Conservation (phyloP, 805 yeast genomes). For the Wickerhamiella azyma region DNA sequence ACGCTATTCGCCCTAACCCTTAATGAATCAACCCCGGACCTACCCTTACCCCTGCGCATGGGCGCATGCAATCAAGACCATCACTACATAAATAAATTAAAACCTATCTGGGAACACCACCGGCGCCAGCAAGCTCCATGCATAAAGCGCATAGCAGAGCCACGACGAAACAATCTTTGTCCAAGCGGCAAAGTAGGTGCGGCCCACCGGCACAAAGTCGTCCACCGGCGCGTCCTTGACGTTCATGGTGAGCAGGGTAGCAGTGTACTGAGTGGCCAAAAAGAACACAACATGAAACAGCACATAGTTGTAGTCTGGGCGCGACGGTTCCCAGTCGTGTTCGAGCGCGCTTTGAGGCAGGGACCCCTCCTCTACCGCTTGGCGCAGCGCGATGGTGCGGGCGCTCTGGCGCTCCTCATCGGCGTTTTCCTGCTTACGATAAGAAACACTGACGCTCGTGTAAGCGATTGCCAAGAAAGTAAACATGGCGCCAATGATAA, state of each 20-base stretch:
- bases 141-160: slow-evolving; percentile 74
- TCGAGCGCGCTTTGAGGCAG: slow-evolving; percentile 82
- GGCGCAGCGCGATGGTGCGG: slow-evolving; percentile 76
- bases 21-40: too few relatives aligned
- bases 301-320: slow-evolving; percentile 19
- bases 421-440: slow-evolving; percentile 34
- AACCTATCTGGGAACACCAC: slow-evolving; percentile 83
- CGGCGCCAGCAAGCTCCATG: slow-evolving; percentile 89
- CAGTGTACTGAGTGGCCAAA: slow-evolving; percentile 93
- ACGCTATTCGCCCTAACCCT: too few relatives aligned
- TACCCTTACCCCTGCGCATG: not conserved
- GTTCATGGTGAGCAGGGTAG: slow-evolving; percentile 82
- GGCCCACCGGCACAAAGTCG: slow-evolving; percentile 89
- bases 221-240: slow-evolving; percentile 75
- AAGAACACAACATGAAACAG: slow-evolving; percentile 85
- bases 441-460: slow-evolving; percentile 83
- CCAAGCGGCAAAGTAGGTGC: slow-evolving; percentile 93
- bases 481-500: slow-evolving; percentile 80
- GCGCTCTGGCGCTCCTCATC: slow-evolving; percentile 53
- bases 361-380: slow-evolving; percentile 94
- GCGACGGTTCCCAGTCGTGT: slow-evolving; percentile 36
- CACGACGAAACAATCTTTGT: slow-evolving; percentile 84
- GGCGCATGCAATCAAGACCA: too few relatives aligned
- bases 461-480: slow-evolving; percentile 93
- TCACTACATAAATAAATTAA: not conserved